Base-by-base conservation (phyloP, 257 asterid species). In the Fraxinus cuspidata region DNA sequence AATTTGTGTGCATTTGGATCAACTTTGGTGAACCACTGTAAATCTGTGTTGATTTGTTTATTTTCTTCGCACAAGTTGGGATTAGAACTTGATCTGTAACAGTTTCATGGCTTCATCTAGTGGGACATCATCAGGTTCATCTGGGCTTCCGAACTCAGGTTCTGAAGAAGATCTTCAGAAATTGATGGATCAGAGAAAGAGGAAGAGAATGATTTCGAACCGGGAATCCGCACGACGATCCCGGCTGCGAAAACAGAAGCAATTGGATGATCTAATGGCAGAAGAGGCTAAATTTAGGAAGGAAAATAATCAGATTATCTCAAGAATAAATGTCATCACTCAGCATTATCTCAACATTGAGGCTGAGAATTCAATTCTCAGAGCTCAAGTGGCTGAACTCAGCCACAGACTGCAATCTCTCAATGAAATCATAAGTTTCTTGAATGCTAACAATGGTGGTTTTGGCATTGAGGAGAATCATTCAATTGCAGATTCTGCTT, bases 161-260 rank as follows among this genome's bases (percentile, higher is more conserved):
- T 92, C 96, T 18, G 96, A 85, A 25, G 95, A 87, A 44, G 89
- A 88, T 80, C 85, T 89, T 47, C 88, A 82, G 86, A 87, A 60
- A 35, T 5, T 88, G 77, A 89, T 93, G 91, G 99, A 96, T 67
- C 85, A 87, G 34, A 83, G 97, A 76, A 96, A 92, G 83, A 76
- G 93, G 44, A 93, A 94, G 71, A 73, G 99, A 19, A 92, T 90
- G 98, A 90, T 92, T 31, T 96, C 99, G 13, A 96, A 96, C 78
- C 85, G 99, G 2, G 99, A 96, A 70, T 94, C 99, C 67, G 99
- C 99, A 38, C 83, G 99, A 38, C 84, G 99, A 80, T 93, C 98
- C 73, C 87, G 99, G 84, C 88, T 86, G 84, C 85, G 92, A 87
- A 94, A 96, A 42, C 97, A 90, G 94, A 89, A 90, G 79, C 98